Conservation (phyloP, 2,329 filamentous ascomycete species). For the Beauveria bassiana region DNA sequence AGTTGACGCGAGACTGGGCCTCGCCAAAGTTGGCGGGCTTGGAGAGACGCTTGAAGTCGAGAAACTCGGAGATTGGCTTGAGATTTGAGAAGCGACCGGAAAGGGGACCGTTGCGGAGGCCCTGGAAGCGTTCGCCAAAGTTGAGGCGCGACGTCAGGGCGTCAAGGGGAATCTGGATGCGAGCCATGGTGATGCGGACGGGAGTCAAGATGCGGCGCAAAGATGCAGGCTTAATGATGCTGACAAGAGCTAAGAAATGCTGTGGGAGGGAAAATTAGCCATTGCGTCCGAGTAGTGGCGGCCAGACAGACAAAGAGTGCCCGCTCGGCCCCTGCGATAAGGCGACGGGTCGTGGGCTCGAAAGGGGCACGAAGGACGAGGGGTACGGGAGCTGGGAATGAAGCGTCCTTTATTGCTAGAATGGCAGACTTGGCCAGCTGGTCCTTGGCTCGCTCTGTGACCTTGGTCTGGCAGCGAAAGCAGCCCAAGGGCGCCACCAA, state of each 20-base stretch:
- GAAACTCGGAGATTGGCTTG: slow-evolving; percentile 83
- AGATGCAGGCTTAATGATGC: not conserved
- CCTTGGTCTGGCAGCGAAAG: slow-evolving; percentile 1
- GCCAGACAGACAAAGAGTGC: not conserved
- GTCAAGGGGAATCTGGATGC: slow-evolving; percentile 89
- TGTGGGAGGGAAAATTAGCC: not conserved
- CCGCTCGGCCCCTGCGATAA: not conserved
- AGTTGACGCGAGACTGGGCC: slow-evolving; percentile 87
- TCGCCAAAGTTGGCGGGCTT: slow-evolving; percentile 90
- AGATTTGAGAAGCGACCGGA: slow-evolving; percentile 85
- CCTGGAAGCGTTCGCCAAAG: slow-evolving; percentile 74
- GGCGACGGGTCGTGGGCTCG: not conserved
- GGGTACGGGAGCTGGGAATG: not conserved
- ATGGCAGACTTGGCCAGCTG: not conserved
- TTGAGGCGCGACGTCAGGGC: slow-evolving; percentile 86
- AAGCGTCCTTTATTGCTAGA: not conserved
- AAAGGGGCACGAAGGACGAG: not conserved
- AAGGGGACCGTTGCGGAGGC: slow-evolving; percentile 71
- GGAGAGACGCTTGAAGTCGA: slow-evolving; percentile 90
- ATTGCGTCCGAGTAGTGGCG: not conserved
- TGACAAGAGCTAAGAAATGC: not conserved
- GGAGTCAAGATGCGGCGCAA: not conserved
- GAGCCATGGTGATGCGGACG: slow-evolving; percentile 52
- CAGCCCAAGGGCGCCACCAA: slow-evolving; percentile 4
- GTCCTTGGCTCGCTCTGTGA: not conserved